Evolutionary conservation across 805 yeast genomes (phyloP).

Genomic region (Saccharomycopsis javanensis): DNA sequence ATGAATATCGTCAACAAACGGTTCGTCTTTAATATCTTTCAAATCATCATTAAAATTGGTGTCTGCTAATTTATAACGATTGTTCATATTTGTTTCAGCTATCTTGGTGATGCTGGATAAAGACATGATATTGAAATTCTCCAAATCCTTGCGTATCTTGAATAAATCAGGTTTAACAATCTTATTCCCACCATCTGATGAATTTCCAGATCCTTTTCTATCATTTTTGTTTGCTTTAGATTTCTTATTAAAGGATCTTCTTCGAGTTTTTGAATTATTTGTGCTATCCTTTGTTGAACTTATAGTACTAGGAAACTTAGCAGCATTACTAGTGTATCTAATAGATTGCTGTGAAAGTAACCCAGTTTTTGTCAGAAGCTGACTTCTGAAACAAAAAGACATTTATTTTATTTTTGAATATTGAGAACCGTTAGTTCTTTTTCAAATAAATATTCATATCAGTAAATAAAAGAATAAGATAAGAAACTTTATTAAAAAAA

Average conservation of each 20-base stretch:
- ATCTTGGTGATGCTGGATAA: not conserved
- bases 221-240: not conserved
- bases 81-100: not conserved
- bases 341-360: not conserved
- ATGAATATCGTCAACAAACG: not conserved
- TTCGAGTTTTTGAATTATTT: not conserved
- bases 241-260: not conserved
- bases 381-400: not conserved
- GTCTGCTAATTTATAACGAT: not conserved
- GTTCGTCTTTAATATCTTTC: not conserved
- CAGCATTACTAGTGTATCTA: not conserved
- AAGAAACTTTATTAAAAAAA: too few species aligned
- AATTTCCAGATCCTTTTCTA: not conserved
- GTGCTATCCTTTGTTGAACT: not conserved
- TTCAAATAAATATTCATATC: too few species aligned
- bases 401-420: not conserved
- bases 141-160: conserved; percentile 9
- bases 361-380: not conserved
- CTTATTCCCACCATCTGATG: not conserved
- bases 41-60: not conserved
- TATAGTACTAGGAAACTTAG: not conserved
- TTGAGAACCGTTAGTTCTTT: not conserved
- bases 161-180: not conserved
- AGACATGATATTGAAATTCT: conserved; percentile 3
- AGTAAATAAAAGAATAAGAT: too few species aligned